Conservation (phyloP, 768 basidiomycete genomes). For the Rickenella mellea region DNA sequence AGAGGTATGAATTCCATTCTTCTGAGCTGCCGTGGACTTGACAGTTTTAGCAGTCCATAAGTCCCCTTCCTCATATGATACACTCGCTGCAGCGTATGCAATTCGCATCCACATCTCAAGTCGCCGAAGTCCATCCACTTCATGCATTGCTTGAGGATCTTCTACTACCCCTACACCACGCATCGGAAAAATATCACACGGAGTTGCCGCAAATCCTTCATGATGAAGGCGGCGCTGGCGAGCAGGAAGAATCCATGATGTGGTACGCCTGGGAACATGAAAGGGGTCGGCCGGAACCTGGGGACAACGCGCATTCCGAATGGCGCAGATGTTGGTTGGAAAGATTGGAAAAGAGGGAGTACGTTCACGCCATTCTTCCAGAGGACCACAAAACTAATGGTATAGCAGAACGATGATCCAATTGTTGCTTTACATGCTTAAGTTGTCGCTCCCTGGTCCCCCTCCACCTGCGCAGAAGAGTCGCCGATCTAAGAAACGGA, state of each 20-base stretch:
- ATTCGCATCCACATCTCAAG: constrained; percentile 18
- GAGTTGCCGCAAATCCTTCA: constrained; percentile 54
- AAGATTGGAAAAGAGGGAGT: constrained; percentile 52
- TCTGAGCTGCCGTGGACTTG: constrained; percentile 1
- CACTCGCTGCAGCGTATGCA: constrained; percentile 46
- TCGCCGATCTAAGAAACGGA: constrained; percentile 13
- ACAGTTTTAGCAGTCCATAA: constrained; percentile 44
- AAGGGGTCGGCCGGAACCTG: constrained; percentile 29
- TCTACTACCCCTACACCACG: constrained; percentile 46
- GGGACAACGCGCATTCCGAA: constrained; percentile 21
- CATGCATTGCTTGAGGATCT: constrained; percentile 52
- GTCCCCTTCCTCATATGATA: constrained; percentile 52
- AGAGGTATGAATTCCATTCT: constrained; percentile 33
- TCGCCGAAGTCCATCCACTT: constrained; percentile 36
- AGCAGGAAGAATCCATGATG: constrained; percentile 66
- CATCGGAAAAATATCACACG: constrained; percentile 50
- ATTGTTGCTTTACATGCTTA: constrained; percentile 58
- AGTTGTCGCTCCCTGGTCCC: constrained; percentile 48
- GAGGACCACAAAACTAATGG: not conserved
- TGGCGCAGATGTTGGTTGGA: constrained; percentile 53
- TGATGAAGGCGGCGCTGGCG: constrained; percentile 50
- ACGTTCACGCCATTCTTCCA: constrained; percentile 10
- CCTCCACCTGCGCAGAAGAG: constrained; percentile 11
- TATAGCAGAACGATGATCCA: constrained; percentile 60
- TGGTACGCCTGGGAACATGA: constrained; percentile 66